Evolutionary conservation across 78 protist species (phyloP).

Genomic region (Diacronema lutheri): DNA sequence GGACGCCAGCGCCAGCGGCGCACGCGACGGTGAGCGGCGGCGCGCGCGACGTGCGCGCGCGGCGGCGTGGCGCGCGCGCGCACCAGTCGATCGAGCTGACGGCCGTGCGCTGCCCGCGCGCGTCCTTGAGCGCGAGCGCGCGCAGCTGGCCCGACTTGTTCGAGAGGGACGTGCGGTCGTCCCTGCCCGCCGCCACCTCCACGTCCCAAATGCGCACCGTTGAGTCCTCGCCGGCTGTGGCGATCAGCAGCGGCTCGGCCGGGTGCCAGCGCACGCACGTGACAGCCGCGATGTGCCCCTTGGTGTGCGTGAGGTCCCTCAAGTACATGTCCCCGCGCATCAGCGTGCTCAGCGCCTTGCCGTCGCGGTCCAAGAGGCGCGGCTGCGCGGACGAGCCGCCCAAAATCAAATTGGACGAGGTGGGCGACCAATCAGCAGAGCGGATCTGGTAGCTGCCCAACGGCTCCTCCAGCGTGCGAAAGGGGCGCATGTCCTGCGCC

Average conservation of each 20-base stretch:
- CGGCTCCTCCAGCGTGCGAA: neutral
- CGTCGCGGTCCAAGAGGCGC: constrained; percentile 3
- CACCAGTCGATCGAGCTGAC: neutral
- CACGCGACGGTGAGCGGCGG: too few species aligned
- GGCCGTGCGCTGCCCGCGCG: neutral
- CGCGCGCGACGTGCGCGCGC: too few species aligned
- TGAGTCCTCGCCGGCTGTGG: neutral
- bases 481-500: neutral
- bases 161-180: neutral
- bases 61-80: too few species aligned
- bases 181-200: neutral
- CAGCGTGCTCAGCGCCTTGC: neutral
- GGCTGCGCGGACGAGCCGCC: neutral
- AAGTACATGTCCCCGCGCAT: constrained; percentile 18
- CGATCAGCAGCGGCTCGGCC: neutral
- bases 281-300: neutral
- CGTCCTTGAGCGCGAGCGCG: neutral
- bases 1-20: neutral
- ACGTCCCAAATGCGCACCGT: constrained; percentile 6
- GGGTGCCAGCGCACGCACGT: constrained; percentile 5
- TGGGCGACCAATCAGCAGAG: neutral
- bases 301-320: neutral
- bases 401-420: neutral
- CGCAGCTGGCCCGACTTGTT: neutral
- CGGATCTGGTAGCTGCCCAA: neutral